Evolutionary conservation across 345 rosid species (phyloP).

Genomic region (Moricandia moricandioides): DNA sequence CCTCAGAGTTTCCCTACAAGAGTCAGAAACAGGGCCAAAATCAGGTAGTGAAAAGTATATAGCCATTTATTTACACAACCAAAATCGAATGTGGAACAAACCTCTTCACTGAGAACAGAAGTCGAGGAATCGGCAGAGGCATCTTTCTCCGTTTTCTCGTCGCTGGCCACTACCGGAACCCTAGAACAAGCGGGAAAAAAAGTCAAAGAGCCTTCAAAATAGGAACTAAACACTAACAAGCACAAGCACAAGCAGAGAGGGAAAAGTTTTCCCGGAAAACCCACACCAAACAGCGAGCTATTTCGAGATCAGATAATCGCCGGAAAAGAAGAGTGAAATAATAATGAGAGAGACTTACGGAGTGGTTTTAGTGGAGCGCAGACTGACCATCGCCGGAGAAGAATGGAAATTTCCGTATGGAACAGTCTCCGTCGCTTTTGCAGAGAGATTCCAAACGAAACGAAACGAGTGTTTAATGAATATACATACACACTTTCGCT

Average conservation of each 20-base stretch:
- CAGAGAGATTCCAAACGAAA: neutral
- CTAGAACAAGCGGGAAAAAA: slow-evolving; percentile 13
- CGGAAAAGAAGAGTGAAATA: neutral
- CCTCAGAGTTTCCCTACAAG: slow-evolving; percentile 42
- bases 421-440: slow-evolving; percentile 25
- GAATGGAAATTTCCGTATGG: neutral
- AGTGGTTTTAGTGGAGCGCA: neutral
- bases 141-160: slow-evolving; percentile 41
- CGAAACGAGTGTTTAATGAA: slow-evolving; percentile 16
- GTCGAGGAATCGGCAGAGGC: slow-evolving; percentile 68
- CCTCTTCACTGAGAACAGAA: slow-evolving; percentile 91
- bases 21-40: neutral
- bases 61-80: no score
- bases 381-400: slow-evolving; percentile 25
- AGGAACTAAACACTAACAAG: neutral
- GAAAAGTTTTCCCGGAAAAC: no score
- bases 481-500: neutral
- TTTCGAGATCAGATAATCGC: neutral
- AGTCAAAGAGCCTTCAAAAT: neutral
- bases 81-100: slow-evolving; percentile 13
- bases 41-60: neutral
- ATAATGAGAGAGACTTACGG: slow-evolving; percentile 19
- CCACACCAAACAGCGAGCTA: neutral
- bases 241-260: neutral
- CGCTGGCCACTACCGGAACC: slow-evolving; percentile 40